Conservation (phyloP, 148 eudicot genomes). For the Diospyros lotus region DNA sequence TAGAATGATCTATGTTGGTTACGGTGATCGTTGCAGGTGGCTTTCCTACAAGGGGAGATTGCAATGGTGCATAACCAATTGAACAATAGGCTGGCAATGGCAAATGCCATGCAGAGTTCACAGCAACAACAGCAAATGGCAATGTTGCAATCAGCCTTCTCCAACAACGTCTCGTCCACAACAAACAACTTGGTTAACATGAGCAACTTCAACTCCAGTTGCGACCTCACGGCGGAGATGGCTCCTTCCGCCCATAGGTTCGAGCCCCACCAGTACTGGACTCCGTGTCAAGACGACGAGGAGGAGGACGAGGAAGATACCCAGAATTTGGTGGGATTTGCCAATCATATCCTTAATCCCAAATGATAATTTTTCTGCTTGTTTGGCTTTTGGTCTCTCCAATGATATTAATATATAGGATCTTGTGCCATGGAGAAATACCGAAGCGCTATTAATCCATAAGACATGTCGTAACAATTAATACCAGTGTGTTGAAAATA, state of each 20-base stretch:
- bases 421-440: no score
- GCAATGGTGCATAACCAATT: conserved; percentile 61
- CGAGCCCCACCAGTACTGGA: conserved; percentile 37
- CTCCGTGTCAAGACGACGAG: conserved; percentile 28
- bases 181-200: conserved; percentile 44
- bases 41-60: conserved; percentile 61
- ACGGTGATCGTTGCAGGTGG: conserved; percentile 33
- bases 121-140: conserved; percentile 23
- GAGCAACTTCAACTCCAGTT: conserved; percentile 19
- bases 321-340: conserved; percentile 38
- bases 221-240: conserved; percentile 21
- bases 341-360: conserved; percentile 39
- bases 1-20: background rate
- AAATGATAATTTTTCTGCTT: background rate
- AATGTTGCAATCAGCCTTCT: conserved; percentile 45
- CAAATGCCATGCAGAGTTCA: conserved; percentile 48
- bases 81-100: conserved; percentile 40
- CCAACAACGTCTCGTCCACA: conserved; percentile 50
- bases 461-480: no score
- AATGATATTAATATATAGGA: no score
- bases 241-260: conserved; percentile 35
- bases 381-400: no score
- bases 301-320: conserved; percentile 70
- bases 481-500: no score
- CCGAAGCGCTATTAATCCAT: no score